phyloP scores from a whole-genome alignment of 805 yeast genomes.

The Ogataea minuta region DNA sequence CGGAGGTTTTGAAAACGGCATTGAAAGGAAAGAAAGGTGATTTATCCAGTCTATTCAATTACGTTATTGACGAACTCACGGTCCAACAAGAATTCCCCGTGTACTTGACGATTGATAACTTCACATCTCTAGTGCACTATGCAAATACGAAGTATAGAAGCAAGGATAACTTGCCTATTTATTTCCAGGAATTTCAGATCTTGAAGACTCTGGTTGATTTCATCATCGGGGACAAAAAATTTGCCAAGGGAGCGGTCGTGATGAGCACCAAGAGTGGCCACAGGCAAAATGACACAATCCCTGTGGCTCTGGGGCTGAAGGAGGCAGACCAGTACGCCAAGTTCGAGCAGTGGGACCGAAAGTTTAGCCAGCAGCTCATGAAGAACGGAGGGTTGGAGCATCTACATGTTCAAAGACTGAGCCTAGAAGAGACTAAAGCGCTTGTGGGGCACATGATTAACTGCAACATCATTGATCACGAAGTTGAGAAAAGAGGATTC shows the following conservation, averaged over 20 bases:
- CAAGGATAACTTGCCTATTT: conserved; percentile 52
- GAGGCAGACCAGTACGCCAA: conserved; percentile 57
- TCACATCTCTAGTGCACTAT: conserved; percentile 57
- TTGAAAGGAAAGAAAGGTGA: conserved; percentile 26
- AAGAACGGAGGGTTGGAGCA: conserved; percentile 27
- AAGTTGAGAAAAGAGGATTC: conserved; percentile 33
- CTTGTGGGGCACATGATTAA: conserved; percentile 42
- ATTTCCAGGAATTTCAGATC: conserved; percentile 61
- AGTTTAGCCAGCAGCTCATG: conserved; percentile 47
- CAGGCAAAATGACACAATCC: conserved; percentile 52
- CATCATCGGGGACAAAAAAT: conserved; percentile 50
- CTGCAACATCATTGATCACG: conserved; percentile 38
- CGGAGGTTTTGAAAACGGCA: conserved; percentile 40
- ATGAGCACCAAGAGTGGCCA: conserved; percentile 60
- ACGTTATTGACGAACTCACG: conserved; percentile 54
- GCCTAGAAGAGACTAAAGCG: conserved; percentile 43
- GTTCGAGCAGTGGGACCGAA: conserved; percentile 48
- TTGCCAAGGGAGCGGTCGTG: conserved; percentile 63
- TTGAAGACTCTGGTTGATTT: conserved; percentile 55
- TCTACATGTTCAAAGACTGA: conserved; percentile 43
- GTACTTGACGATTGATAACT: conserved; percentile 68
- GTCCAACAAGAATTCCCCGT: conserved; percentile 54
- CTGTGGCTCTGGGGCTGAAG: conserved; percentile 49
- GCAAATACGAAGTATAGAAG: conserved; percentile 62
- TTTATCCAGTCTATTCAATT: conserved; percentile 47